Base-by-base conservation (phyloP, 768 basidiomycete genomes). In the Lactifluus volemus region DNA sequence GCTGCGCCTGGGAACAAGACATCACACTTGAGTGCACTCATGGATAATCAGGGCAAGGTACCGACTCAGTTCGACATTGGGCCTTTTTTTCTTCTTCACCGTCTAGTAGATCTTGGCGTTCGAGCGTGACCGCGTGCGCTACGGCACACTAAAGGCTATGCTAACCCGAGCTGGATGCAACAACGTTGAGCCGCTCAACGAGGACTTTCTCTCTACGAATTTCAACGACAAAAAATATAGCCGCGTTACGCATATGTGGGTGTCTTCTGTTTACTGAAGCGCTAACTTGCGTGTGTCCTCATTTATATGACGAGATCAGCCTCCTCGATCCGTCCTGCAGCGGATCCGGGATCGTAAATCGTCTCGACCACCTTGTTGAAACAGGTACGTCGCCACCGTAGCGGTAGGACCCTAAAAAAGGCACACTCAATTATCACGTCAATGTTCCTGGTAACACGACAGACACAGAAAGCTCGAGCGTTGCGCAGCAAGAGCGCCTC, bases 1-100 rank as follows among this genome's bases (percentile, higher is more conserved):
- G 89, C 94, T 44, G 97, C 97, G 1, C 97, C 97, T 0, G 97
- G 97, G 0, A 99, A 99, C 75, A 99, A 99, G 75, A 98, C 97
- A 2, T 89, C 93, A 8, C 92, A 96, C 72, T 73, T 98, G 25
- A 89, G 90, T 66, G 92, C 94, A 25, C 75, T 98, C 48, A 92
- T 98, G 89, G 70, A 76, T 17, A 87, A 86, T 65, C 80, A 81
- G 70, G 92, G 93, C 68, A 89, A 85, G 74, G 95, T 92, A 55
- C 63, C 38, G 53, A 14, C 59, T 49, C 39, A 30, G n/a, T 34
- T 51, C n/a, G 25, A 9, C 47, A 39, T 48, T 44, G 32, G 49
- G 54, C 32, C n/a, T 36, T 38, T 41, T 48, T 19, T 51, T 41
- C 19, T 32, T n/a, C 44, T 38, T 38, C 36, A 39, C 62, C 4